Percentiles rank a stretch among this genome's conserved stretches.
phyloP scores from a whole-genome alignment of 208 protist genomes.

The Trypanosoma platydactyli region DNA sequence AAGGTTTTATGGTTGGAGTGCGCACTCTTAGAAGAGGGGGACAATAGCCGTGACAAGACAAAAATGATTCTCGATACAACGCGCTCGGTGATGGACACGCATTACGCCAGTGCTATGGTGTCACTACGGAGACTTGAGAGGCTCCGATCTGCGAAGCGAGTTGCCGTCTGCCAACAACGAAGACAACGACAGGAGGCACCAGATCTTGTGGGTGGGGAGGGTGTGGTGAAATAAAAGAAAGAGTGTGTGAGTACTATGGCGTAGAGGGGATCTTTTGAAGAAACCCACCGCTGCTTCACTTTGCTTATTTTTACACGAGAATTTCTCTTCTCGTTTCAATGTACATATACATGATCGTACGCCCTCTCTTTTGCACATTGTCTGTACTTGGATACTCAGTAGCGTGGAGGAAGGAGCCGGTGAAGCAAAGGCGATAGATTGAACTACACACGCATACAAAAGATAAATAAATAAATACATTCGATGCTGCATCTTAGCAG shows the following conservation, averaged over 20 bases:
- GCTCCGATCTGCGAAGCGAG: slow-evolving; percentile 14
- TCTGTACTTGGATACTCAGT: too few species aligned
- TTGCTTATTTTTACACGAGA: too few species aligned
- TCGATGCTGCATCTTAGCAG: slow-evolving; percentile 26
- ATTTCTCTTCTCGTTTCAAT: too few species aligned
- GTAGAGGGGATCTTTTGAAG: too few species aligned
- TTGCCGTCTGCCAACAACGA: not conserved
- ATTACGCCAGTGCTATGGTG: slow-evolving; percentile 22
- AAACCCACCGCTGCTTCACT: too few species aligned
- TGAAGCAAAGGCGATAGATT: not conserved
- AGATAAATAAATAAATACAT: not conserved
- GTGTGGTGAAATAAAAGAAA: too few species aligned
- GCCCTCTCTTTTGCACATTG: too few species aligned
- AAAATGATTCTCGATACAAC: not conserved
- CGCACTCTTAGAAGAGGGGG: not conserved
- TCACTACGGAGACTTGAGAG: slow-evolving; percentile 19
- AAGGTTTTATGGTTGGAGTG: slow-evolving; percentile 19
- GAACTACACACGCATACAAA: not conserved
- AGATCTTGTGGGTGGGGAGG: too few species aligned
- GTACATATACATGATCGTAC: too few species aligned
- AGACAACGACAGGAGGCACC: not conserved
- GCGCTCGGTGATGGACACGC: slow-evolving; percentile 22
- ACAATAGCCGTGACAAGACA: not conserved
- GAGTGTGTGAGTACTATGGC: too few species aligned
- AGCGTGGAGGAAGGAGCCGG: not conserved